Base-by-base conservation (phyloP, 1,139 yeast species). In the Zygoascus sp. region DNA sequence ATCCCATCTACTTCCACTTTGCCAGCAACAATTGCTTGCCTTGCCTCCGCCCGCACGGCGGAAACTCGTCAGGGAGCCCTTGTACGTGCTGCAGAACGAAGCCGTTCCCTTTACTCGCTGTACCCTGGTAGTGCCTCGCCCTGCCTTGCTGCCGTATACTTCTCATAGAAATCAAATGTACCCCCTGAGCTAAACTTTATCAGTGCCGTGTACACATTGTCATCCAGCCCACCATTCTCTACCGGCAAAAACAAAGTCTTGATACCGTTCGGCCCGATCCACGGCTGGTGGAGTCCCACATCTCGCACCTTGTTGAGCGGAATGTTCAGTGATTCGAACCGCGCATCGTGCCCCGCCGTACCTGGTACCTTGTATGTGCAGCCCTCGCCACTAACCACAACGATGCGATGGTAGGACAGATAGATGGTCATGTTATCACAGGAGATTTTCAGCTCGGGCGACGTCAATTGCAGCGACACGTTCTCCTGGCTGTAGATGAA, bases 191-290 rank as follows among this genome's bases (percentile, higher is more conserved):
- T 53, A 49, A 65, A 65, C 6, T 48, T 51, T n/a, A 63, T 41
- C 9, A 40, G 32, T 15, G 62, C 48, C 2, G 40, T 35, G n/a
- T 42, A 42, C 11, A 35, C 35, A 11, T 47, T 48, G 9, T 32
- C 42, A 1, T 64, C 64, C 6, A 62, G 42, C 1, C 59, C 55
- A 1, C 58, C 52, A 13, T 46, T 50, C 2, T 37, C 20, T 8
- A 50, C 47, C 11, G 64, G 58, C 34, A 50, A 13, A 36, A 42
- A 42, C 36, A 42, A 13, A 30, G 23, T 25, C 35, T 42, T 42
- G 19, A 35, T 22, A 19, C 57, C 54, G 45, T 66, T 61, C 22
- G 69, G 67, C 8, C 69, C 69, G 36, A 65, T 55, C 67, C 67
- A 65, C 6, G 69, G 69, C 53, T 63, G 66, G 3, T 56, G 52